These are phyloP conservation scores for Sarocladium brachiariae DNA, from an alignment of 2,329 filamentous ascomycete species.

Conservation along the genomic window DNA sequence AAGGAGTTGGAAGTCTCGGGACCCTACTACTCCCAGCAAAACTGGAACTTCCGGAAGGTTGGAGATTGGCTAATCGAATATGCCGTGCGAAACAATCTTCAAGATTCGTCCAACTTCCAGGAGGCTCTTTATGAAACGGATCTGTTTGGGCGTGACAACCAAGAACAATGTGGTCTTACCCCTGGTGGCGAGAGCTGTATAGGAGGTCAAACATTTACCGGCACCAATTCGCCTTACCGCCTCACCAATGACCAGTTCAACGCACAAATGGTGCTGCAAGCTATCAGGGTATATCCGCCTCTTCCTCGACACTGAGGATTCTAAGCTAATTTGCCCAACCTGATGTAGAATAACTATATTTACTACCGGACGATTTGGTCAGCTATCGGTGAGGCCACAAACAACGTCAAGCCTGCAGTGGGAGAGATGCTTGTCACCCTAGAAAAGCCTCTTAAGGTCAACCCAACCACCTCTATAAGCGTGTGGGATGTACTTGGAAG, in stretches of 20 bases:
- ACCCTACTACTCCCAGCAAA: not conserved
- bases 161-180: not conserved
- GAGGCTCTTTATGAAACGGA: not conserved
- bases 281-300: not conserved
- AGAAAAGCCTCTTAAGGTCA: not conserved
- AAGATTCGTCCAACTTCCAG: not conserved
- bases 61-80: not conserved
- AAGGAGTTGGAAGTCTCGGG: not conserved
- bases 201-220: not conserved
- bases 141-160: not conserved
- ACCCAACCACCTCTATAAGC: not conserved
- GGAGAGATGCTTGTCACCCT: not conserved
- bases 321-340: not conserved
- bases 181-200: not conserved
- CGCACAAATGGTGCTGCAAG: not conserved
- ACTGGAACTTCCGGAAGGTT: constrained; percentile 1
- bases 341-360: not conserved
- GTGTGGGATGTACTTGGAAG: not conserved
- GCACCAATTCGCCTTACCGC: not conserved
- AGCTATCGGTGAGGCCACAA: not conserved
- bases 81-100: not conserved
- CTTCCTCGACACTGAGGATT: no score
- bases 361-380: not conserved
- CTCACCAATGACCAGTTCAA: not conserved
- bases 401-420: not conserved